Percentiles rank a stretch among this genome's conserved stretches.
phyloP scores from a whole-genome alignment of 2,329 filamentous ascomycete genomes.

The Aspergillus sclerotialis region DNA sequence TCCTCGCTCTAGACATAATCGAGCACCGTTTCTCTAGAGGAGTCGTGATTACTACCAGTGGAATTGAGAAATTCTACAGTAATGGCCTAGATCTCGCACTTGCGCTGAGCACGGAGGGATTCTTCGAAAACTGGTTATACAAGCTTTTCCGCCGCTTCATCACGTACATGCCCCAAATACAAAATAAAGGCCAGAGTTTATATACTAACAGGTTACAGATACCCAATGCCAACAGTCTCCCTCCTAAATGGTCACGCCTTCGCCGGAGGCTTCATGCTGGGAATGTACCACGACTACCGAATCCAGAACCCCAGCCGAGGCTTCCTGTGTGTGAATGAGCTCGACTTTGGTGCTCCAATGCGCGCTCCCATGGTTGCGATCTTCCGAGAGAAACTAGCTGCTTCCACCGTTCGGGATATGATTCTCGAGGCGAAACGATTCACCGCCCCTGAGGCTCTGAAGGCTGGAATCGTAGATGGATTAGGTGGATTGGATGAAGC shows the following conservation, averaged over 20 bases:
- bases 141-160: conserved; percentile 58
- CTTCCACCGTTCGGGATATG: conserved; percentile 52
- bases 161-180: conserved; percentile 35
- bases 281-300: conserved; percentile 78
- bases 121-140: conserved; percentile 57
- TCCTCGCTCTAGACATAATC: conserved; percentile 67
- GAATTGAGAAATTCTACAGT: conserved; percentile 71
- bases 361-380: conserved; percentile 66
- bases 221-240: conserved; percentile 76
- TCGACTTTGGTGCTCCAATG: conserved; percentile 71
- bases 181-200: not conserved
- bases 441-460: conserved; percentile 55
- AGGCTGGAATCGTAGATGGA: conserved; percentile 61
- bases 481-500: conserved; percentile 60
- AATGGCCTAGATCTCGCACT: conserved; percentile 74
- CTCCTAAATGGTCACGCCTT: conserved; percentile 75
- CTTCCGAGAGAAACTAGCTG: conserved; percentile 62
- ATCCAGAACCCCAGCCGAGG: conserved; percentile 64
- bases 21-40: conserved; percentile 62
- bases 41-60: conserved; percentile 69
- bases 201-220: conserved; percentile 33
- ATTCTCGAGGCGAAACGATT: conserved; percentile 70
- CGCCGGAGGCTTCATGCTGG: conserved; percentile 72
- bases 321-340: conserved; percentile 74
- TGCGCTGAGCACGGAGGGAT: conserved; percentile 53